Conservation (phyloP, 768 basidiomycete species). For the Omphalotus guepiniiformis region DNA sequence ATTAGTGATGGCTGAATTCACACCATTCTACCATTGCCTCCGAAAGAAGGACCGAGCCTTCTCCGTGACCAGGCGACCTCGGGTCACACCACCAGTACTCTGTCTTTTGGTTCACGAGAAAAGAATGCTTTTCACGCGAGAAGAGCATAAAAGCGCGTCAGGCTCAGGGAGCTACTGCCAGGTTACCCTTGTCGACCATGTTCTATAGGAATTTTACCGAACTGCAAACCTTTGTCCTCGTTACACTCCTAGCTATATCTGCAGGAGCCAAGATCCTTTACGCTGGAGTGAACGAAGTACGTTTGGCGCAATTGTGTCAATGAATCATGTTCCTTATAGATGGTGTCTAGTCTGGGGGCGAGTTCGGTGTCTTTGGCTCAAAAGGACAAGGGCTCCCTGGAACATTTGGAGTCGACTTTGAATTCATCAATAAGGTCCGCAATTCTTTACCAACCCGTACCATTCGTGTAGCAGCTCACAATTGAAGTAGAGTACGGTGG, state of each 20-base stretch:
- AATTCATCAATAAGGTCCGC: constrained; percentile 44
- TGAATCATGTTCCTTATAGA: neutral
- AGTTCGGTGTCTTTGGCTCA: constrained; percentile 39
- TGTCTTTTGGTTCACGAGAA: too few relatives aligned
- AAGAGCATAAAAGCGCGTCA: too few relatives aligned
- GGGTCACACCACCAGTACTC: too few relatives aligned
- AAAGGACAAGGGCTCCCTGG: constrained; percentile 40
- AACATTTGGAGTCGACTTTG: constrained; percentile 37
- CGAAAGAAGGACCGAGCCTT: too few relatives aligned
- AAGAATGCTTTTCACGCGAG: too few relatives aligned
- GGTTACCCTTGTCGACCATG: too few relatives aligned
- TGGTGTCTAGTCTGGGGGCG: constrained; percentile 41
- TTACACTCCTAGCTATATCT: neutral
- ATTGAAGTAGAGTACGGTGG: constrained; percentile 33
- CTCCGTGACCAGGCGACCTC: too few relatives aligned
- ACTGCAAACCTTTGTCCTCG: neutral
- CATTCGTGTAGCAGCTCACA: neutral
- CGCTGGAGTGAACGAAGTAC: constrained; percentile 43
- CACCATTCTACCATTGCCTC: too few relatives aligned
- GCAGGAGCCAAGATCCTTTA: constrained; percentile 34
- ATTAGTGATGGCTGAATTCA: too few relatives aligned
- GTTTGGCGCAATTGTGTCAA: neutral
- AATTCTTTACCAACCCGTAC: neutral
- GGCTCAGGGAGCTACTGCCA: too few relatives aligned
- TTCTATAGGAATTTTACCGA: too few relatives aligned